Conservation (phyloP, 306 rosid genomes). For the Ammopiptanthus mongolicus region DNA sequence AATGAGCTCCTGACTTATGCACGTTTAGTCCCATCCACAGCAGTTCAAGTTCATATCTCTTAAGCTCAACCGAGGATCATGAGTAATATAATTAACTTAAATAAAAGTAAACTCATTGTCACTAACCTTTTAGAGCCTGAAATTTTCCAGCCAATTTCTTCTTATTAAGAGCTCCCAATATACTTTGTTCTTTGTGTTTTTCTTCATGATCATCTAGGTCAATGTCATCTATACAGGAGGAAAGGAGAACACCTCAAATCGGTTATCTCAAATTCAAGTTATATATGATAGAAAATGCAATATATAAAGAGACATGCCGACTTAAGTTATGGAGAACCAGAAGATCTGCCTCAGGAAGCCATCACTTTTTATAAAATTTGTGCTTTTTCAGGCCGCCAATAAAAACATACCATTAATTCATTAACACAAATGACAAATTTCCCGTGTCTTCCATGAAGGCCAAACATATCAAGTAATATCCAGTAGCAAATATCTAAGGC, state of each 20-base stretch:
- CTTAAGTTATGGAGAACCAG: neutral
- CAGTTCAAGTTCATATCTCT: neutral
- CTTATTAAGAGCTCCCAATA: conserved; percentile 63
- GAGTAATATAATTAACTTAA: neutral
- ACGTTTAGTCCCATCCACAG: neutral
- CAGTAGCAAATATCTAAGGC: neutral
- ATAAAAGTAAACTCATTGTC: neutral
- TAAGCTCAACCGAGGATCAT: neutral
- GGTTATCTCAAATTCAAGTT: conserved; percentile 2
- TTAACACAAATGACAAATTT: neutral
- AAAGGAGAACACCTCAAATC: neutral
- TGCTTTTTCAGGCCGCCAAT: neutral
- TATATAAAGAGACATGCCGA: neutral
- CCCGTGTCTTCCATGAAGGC: neutral
- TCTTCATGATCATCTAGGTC: conserved; percentile 59
- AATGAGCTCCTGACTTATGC: neutral
- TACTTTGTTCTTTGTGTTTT: conserved; percentile 62
- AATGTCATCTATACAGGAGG: conserved; percentile 62
- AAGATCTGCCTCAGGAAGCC: neutral
- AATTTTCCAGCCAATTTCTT: conserved; percentile 71
- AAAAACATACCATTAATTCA: neutral
- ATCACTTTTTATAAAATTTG: neutral
- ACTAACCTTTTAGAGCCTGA: conserved; percentile 74
- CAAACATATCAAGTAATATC: neutral
- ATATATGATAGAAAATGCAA: neutral